phyloP scores from a whole-genome alignment of 1,284 basidiomycete genomes.

The Rhodotorula glutinis region DNA sequence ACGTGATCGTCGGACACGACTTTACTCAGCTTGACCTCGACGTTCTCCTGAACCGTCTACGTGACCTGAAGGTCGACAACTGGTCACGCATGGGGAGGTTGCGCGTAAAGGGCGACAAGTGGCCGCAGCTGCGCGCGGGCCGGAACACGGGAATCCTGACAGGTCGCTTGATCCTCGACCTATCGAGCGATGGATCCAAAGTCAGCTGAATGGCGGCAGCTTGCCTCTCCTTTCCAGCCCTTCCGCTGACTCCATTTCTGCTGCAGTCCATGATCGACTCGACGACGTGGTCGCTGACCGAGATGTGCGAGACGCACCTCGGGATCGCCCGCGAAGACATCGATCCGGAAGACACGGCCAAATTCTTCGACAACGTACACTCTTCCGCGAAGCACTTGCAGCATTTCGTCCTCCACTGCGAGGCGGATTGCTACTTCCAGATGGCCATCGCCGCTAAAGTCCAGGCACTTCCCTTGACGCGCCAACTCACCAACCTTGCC shows the following conservation, averaged over 20 bases:
- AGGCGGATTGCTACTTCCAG: slow-evolving; percentile 90
- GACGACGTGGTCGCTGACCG: slow-evolving; percentile 95
- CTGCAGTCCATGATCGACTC: slow-evolving; percentile 83
- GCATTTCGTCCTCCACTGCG: slow-evolving; percentile 86
- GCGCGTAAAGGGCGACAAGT: slow-evolving; percentile 63
- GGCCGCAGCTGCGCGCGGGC: slow-evolving; percentile 70
- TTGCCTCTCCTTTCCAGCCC: no score
- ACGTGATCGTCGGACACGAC: slow-evolving; percentile 91
- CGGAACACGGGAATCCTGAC: slow-evolving; percentile 78
- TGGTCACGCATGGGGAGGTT: slow-evolving; percentile 95
- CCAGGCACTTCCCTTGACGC: slow-evolving; percentile 82
- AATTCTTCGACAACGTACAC: slow-evolving; percentile 80
- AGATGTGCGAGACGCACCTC: slow-evolving; percentile 91
- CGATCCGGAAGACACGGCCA: slow-evolving; percentile 89
- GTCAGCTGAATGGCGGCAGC: slow-evolving; percentile 51
- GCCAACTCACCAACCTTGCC: slow-evolving; percentile 93
- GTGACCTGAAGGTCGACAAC: slow-evolving; percentile 81
- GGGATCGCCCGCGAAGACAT: slow-evolving; percentile 83
- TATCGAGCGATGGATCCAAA: slow-evolving; percentile 91
- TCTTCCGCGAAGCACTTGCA: slow-evolving; percentile 73
- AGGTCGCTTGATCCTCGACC: slow-evolving; percentile 85
- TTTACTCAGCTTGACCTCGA: slow-evolving; percentile 90
- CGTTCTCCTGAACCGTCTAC: slow-evolving; percentile 85
- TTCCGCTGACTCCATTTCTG: background rate
- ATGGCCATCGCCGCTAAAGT: slow-evolving; percentile 92